These are phyloP conservation scores for Gamarada debralockiae DNA, from an alignment of 495 filamentous ascomycete genomes.

Conservation along the genomic window DNA sequence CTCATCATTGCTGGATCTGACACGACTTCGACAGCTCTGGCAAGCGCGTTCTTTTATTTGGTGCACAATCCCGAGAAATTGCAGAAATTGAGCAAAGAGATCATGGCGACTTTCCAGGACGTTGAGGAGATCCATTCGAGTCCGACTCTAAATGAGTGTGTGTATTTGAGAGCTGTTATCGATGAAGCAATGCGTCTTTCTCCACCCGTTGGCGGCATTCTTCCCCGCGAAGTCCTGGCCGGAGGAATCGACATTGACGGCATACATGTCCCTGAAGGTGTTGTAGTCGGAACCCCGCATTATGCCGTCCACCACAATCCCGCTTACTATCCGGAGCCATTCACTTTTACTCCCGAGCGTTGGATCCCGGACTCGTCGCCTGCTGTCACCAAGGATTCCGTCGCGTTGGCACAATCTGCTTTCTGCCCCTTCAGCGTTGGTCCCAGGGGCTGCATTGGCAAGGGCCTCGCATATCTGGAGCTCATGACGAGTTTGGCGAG, in stretches of 20 bases:
- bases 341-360: slow-evolving; percentile 39
- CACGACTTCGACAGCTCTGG: slow-evolving; percentile 62
- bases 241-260: slow-evolving; percentile 45
- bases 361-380: slow-evolving; percentile 29
- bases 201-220: slow-evolving; percentile 56
- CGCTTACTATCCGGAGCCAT: slow-evolving; percentile 48
- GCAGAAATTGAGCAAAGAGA: slow-evolving; percentile 41
- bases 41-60: slow-evolving; percentile 64
- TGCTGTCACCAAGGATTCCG: slow-evolving; percentile 29
- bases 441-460: slow-evolving; percentile 54
- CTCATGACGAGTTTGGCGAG: slow-evolving; percentile 46
- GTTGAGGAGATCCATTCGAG: slow-evolving; percentile 46
- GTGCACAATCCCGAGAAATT: slow-evolving; percentile 50
- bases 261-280: slow-evolving; percentile 27
- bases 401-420: slow-evolving; percentile 42
- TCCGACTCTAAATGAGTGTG: slow-evolving; percentile 25
- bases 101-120: slow-evolving; percentile 43
- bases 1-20: slow-evolving; percentile 60
- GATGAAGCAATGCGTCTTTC: slow-evolving; percentile 71
- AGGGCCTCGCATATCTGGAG: slow-evolving; percentile 50
- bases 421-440: slow-evolving; percentile 58
- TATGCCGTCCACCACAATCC: slow-evolving; percentile 56
- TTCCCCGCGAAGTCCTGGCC: slow-evolving; percentile 58
- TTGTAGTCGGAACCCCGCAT: slow-evolving; percentile 47
- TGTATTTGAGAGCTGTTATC: slow-evolving; percentile 54